These are phyloP conservation scores for Pseudogymnoascus sp. DNA, from an alignment of 2,329 filamentous ascomycete species.

Conservation along the genomic window DNA sequence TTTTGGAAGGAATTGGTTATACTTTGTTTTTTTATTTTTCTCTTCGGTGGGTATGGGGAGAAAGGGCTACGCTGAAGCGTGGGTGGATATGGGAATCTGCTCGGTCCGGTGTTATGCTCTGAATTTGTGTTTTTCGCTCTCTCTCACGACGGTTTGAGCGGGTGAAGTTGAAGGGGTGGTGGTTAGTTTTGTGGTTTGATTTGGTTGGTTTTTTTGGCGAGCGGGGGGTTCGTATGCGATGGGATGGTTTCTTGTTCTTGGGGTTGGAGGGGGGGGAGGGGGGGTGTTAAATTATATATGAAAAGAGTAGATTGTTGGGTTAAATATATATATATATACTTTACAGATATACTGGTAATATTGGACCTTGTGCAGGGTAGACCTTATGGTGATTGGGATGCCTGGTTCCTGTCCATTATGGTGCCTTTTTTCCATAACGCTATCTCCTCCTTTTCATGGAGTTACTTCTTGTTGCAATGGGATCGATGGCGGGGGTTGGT, in stretches of 20 bases:
- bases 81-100: neutral
- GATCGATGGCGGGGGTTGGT: neutral
- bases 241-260: neutral
- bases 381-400: too few relatives aligned
- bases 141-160: neutral
- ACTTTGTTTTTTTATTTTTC: neutral
- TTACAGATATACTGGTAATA: neutral
- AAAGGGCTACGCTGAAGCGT: neutral
- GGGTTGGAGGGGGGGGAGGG: neutral
- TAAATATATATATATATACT: neutral
- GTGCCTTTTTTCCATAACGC: neutral
- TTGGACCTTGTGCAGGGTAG: neutral
- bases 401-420: neutral
- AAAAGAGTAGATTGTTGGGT: slow-evolving; percentile 4
- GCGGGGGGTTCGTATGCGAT: neutral
- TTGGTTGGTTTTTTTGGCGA: neutral
- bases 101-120: neutral
- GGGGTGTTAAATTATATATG: neutral
- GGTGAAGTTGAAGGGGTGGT: neutral
- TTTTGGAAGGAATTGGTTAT: neutral
- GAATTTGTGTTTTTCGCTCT: neutral
- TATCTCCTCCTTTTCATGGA: neutral
- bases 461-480: neutral
- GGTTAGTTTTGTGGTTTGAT: neutral
- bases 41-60: neutral